Conservation (phyloP, 2,329 filamentous ascomycete species). For the Pestalotiopsis sp. region DNA sequence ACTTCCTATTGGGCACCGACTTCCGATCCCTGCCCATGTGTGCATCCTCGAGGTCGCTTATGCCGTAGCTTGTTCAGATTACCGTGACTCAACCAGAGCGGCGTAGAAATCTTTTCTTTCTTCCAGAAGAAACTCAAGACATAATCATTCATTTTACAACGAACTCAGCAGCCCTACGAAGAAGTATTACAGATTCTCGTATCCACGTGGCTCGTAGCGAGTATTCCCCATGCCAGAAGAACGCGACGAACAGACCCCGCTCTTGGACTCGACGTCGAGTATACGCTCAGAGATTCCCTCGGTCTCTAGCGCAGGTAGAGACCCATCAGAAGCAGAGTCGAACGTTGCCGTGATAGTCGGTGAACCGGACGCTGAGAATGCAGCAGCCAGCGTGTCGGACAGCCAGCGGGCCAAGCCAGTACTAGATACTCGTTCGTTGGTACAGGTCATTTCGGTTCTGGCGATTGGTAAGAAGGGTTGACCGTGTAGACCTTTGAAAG, state of each 20-base stretch:
- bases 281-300: not conserved
- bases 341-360: not conserved
- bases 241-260: constrained; percentile 3
- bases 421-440: not conserved
- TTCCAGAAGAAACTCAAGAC: too few species aligned
- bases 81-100: not conserved
- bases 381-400: not conserved
- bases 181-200: not conserved
- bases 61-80: not conserved
- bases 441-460: constrained; percentile 5
- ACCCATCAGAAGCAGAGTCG: not conserved
- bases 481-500: not conserved
- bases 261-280: constrained; percentile 1
- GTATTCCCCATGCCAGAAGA: not conserved
- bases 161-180: not conserved
- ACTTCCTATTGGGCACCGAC: constrained; percentile 3
- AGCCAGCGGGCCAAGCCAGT: constrained; percentile 1
- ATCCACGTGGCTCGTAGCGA: too few species aligned
- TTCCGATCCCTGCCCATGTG: not conserved
- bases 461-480: not conserved
- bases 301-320: not conserved
- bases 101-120: not conserved
- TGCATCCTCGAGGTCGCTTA: not conserved
- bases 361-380: not conserved
- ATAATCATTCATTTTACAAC: not conserved